Evolutionary conservation across 331 rosid species (phyloP), one percentile per base, ranked within the genome.

Genomic region (Malus hybrid): DNA sequence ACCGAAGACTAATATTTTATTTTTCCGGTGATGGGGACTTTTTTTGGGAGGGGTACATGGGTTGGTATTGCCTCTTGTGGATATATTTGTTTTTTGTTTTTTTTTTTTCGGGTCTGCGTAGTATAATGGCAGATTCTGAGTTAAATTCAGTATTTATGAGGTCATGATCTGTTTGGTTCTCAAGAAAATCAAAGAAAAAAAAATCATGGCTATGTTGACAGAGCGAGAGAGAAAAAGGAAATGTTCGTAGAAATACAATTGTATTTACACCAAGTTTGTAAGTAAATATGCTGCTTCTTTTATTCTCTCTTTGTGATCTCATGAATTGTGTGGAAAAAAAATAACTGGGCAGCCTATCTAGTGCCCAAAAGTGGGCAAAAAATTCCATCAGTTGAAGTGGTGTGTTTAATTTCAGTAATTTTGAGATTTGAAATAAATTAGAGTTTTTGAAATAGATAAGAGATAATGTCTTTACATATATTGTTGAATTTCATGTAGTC

Each of bases 41-140:
- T 66, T 69, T n/a, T 36, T 6, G 29, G 48, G 14, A 42, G 14
- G 48, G 52, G 74, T 80, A 34, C 32, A 15, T 34, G 24, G 56
- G 60, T 50, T 36, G 31, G 70, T n/a, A 66, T 11, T 78, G 81
- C 55, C 70, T 82, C 81, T 87, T 91, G 94, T 91, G 94, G 88
- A 89, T 91, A 91, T 79, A 15, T 79, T 54, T 39, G 66, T 10
- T 39, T 39, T 39, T 39, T 39, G 0, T 24, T 60, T 59, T 75
- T 66, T 50, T 50, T 42, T 73, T 56, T 42, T 6, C 14, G 56
- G 69, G 80, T 71, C 84, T 83, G 56, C 61, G 11, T 52, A 15
- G 44, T 73, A 73, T 77, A 69, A 64, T 70, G 85, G 71, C 70
- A 72, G 84, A 80, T 80, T 80, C 85, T 42, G 73, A 71, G 19